Evolutionary conservation across 73 alveolate genomes (phyloP).

Genomic region (Stentor coeruleus): DNA sequence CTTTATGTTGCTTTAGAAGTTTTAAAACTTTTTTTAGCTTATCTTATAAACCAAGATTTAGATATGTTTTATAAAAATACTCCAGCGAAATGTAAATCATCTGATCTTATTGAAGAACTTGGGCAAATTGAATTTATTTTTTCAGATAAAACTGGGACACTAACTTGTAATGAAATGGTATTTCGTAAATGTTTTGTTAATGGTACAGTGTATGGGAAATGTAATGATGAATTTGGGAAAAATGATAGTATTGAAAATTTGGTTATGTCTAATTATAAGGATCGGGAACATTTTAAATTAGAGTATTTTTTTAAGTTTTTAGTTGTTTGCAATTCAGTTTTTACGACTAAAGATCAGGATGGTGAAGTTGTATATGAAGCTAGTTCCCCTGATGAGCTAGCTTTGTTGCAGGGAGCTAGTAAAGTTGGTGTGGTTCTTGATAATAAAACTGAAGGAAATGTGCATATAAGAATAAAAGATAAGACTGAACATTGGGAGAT

Average conservation of each 20-base stretch:
- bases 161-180: constrained; percentile 64
- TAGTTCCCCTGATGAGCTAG: constrained; percentile 92
- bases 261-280: no score
- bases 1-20: constrained; percentile 83
- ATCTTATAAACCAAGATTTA: constrained; percentile 52
- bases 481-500: constrained; percentile 28
- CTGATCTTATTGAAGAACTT: constrained; percentile 89
- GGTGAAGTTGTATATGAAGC: constrained; percentile 53
- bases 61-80: constrained; percentile 71
- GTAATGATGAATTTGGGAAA: not conserved
- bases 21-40: constrained; percentile 79
- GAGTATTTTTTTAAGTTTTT: constrained; percentile 58
- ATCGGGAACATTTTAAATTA: constrained; percentile 49
- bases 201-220: constrained; percentile 1
- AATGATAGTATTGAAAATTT: constrained; percentile 33
- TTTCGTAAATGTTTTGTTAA: constrained; percentile 23
- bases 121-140: constrained; percentile 88
- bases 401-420: constrained; percentile 65
- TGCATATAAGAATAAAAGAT: constrained; percentile 30
- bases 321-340: constrained; percentile 73
- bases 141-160: constrained; percentile 95
- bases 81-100: constrained; percentile 80
- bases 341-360: constrained; percentile 60
- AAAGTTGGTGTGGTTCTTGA: constrained; percentile 63
- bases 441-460: constrained; percentile 32